phyloP scores from a whole-genome alignment of 192 early-diverging fungal species.

The Coemansia sp. region DNA sequence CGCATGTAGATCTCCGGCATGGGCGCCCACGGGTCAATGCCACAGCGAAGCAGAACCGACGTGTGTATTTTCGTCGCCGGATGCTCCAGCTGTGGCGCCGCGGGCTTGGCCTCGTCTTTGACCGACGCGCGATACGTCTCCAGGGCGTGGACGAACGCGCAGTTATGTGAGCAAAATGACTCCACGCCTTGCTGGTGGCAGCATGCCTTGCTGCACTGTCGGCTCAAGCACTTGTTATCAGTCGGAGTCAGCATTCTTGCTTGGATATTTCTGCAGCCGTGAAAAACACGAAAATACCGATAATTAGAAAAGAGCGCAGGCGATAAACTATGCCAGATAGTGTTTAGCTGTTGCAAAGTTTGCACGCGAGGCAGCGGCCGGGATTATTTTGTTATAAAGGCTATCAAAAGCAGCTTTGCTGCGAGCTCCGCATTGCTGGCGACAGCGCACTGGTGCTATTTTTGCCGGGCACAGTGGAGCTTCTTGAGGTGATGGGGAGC shows the following conservation, averaged over 20 bases:
- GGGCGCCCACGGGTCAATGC: slow-evolving; percentile 29
- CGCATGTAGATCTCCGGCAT: slow-evolving; percentile 18
- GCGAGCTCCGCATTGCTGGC: not conserved
- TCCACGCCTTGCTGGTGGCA: not conserved
- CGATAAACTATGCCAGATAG: not conserved
- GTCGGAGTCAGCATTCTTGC: not conserved
- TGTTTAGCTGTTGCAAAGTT: not conserved
- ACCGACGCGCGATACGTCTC: slow-evolving; percentile 7
- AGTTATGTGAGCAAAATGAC: slow-evolving; percentile 20
- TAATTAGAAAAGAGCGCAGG: not conserved
- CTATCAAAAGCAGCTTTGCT: not conserved
- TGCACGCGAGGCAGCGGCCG: not conserved
- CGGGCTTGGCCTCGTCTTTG: not conserved
- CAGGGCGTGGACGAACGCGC: slow-evolving; percentile 14
- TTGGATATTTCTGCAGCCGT: not conserved
- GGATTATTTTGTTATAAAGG: no score
- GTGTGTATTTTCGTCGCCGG: slow-evolving; percentile 10
- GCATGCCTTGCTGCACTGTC: not conserved
- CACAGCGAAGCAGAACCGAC: slow-evolving; percentile 25
- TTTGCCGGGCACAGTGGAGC: no score
- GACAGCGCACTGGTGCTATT: no score
- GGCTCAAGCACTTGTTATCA: not conserved
- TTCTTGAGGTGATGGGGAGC: not conserved
- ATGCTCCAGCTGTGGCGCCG: not conserved
- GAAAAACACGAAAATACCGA: no score